Percentiles rank a stretch among this genome's conserved stretches.
Evolutionary conservation across 805 yeast genomes (phyloP).

Genomic region (Peterozyma xylosa): DNA sequence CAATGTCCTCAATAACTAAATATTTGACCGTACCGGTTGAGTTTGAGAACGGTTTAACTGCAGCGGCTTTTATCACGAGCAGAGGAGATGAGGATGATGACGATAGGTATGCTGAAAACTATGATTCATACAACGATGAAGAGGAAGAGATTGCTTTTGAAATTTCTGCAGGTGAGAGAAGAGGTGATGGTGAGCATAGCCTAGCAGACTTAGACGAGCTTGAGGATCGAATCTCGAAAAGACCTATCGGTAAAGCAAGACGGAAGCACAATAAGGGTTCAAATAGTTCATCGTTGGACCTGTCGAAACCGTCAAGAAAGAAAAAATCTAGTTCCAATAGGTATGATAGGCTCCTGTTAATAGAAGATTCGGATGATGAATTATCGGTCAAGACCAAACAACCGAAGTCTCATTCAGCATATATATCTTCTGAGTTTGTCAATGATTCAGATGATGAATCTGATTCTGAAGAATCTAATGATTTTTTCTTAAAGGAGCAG

Average conservation of each 20-base stretch:
- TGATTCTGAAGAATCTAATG: constrained; percentile 45
- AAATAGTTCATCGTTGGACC: constrained; percentile 4
- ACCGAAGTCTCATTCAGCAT: constrained; percentile 6
- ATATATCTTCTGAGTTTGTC: constrained; percentile 47
- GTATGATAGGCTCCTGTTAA: constrained; percentile 15
- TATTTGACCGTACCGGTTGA: constrained; percentile 29
- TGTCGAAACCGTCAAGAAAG: constrained; percentile 10
- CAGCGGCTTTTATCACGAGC: constrained; percentile 23
- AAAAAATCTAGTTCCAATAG: constrained; percentile 8
- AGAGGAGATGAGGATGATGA: constrained; percentile 10
- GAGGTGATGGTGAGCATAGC: constrained; percentile 9
- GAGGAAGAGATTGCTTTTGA: constrained; percentile 25
- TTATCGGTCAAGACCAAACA: constrained; percentile 6
- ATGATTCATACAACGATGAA: constrained; percentile 19
- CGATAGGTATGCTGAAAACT: constrained; percentile 4
- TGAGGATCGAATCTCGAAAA: constrained; percentile 21
- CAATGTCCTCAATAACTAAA: constrained; percentile 29
- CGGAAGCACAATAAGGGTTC: constrained; percentile 10
- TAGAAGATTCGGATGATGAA: constrained; percentile 26
- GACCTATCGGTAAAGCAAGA: constrained; percentile 11
- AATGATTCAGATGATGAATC: constrained; percentile 58
- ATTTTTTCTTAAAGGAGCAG: constrained; percentile 48
- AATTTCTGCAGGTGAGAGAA: constrained; percentile 1
- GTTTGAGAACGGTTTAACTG: constrained; percentile 25
- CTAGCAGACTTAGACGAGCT: constrained; percentile 24